These are phyloP conservation scores for Musa schizocarpa DNA, from an alignment of 176 grass and related monocot genomes.

Conservation along the genomic window DNA sequence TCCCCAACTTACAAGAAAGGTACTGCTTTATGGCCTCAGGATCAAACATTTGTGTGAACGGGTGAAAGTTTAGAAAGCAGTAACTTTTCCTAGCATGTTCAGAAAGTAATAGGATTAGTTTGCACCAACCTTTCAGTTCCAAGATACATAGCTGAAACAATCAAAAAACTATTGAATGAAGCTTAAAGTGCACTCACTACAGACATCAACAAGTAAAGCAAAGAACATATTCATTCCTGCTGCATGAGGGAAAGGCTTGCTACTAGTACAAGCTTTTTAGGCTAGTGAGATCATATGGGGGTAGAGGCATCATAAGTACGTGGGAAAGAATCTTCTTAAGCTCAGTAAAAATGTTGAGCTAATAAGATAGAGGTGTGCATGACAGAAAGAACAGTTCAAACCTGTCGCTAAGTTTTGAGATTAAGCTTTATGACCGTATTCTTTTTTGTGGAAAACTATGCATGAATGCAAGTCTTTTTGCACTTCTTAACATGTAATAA, in stretches of 20 bases:
- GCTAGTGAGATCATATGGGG: no score
- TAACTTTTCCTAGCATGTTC: neutral
- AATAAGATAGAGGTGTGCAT: no score
- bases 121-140: neutral
- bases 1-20: neutral
- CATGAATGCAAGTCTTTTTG: no score
- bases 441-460: no score
- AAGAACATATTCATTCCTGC: neutral
- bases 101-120: neutral
- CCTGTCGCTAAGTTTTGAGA: no score
- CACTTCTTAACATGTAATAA: no score
- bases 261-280: no score
- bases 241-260: neutral
- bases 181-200: neutral
- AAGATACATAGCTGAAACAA: neutral
- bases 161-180: neutral
- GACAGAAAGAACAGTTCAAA: no score
- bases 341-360: no score
- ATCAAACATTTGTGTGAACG: neutral
- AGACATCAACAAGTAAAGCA: neutral
- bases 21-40: neutral
- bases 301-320: no score
- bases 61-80: neutral
- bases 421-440: no score
- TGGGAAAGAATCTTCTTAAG: no score